Evolutionary conservation across 108 stramenopile species (phyloP).

Genomic region (Cyclostephanos tholiformis): DNA sequence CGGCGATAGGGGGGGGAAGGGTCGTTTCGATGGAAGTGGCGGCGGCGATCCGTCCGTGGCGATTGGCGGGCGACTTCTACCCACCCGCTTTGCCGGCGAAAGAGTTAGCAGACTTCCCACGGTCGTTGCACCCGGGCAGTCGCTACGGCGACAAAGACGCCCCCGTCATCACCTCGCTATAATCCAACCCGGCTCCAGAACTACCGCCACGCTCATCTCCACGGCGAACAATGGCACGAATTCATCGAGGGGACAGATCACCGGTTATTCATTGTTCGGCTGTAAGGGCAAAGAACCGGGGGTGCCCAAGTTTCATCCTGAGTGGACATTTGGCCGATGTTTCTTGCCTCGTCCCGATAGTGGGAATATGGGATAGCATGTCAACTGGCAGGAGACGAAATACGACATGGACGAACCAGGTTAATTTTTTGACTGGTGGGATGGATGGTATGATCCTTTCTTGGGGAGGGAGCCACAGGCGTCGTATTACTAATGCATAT

Average conservation of each 20-base stretch:
- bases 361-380: slow-evolving; percentile 33
- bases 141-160: slow-evolving; percentile 9
- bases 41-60: slow-evolving; percentile 31
- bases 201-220: slow-evolving; percentile 29
- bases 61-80: slow-evolving; percentile 24
- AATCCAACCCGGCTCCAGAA: slow-evolving; percentile 33
- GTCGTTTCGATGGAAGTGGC: not conserved
- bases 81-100: slow-evolving; percentile 17
- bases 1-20: slow-evolving; percentile 6
- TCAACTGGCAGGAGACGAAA: not conserved
- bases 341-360: slow-evolving; percentile 48
- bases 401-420: slow-evolving; percentile 28
- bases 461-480: slow-evolving; percentile 51
- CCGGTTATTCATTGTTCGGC: slow-evolving; percentile 57
- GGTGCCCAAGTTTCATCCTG: slow-evolving; percentile 53
- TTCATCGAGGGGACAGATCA: slow-evolving; percentile 43
- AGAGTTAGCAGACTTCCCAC: not conserved
- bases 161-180: slow-evolving; percentile 26
- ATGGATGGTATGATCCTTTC: slow-evolving; percentile 79
- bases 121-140: not conserved
- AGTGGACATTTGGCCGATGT: slow-evolving; percentile 65
- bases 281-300: slow-evolving; percentile 37
- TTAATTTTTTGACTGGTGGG: slow-evolving; percentile 60
- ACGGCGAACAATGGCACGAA: slow-evolving; percentile 7
- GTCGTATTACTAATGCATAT: not conserved